Evolutionary conservation across 2,329 filamentous ascomycete genomes (phyloP), one percentile per base, ranked within the genome.

Genomic region (Amauroascus niger): DNA sequence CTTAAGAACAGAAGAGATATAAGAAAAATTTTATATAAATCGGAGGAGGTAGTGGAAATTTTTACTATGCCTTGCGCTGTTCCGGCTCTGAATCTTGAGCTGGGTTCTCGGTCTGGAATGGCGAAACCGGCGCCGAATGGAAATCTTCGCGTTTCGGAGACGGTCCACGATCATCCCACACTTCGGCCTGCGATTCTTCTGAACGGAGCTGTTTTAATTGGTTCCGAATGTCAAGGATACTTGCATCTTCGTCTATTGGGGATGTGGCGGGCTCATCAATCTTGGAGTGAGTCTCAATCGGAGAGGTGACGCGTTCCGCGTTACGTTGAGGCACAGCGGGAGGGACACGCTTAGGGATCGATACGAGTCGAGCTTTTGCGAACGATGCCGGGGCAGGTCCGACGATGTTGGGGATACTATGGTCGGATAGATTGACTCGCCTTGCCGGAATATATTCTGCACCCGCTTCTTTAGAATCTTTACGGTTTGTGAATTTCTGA

Each of bases 311-410:
- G 50, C 67, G 67, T 8, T 64, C 60, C 14, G 88, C 85, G 64
- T 86, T 95, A 46, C 89, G 78, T 2, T 81, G 77, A 1, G 90
- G 90, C 11, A 95, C 77, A 7, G 86, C 82, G 1, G 90, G 89
- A 16, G 58, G 63, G 1, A 83, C 70, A 33, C 88, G 80, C 71
- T 91, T 94, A 11, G 87, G 82, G 55, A 96, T 95, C 44, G 82
- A 89, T 26, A 96, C 87, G 49, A 96, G 75, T 49, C 85, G 84
- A 22, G 88, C 87, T 64, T 87, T 85, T 37, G 82, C 84, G 54
- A 89, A 81, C 53, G 82, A 78, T 52, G 85, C 85, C 81, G 1
- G 79, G 78, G 46, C 81, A 73, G 41, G 80, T 75, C 39, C 81
- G 78, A 50, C 81, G 78, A 6, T 13, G 30, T 77, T 75, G 14